Conservation (phyloP, 306 rosid species). For the Spatholobus suberectus region DNA sequence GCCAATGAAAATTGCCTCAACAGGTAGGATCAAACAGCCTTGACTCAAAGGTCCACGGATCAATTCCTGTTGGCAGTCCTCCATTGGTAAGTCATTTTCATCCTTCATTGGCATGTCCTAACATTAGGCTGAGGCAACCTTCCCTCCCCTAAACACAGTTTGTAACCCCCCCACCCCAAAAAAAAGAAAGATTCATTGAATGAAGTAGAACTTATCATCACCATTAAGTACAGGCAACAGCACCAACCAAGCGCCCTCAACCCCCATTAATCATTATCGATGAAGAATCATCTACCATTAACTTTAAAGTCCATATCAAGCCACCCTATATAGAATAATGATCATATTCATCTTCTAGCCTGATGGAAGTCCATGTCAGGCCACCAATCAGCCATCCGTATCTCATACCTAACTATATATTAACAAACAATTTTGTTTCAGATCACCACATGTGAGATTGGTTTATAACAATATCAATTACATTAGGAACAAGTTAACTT, state of each 20-base stretch:
- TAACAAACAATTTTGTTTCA: constrained; percentile 31
- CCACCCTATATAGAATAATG: background rate
- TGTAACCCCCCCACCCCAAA: background rate
- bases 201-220: constrained; percentile 7
- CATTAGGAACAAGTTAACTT: constrained; percentile 16
- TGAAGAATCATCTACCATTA: constrained; percentile 20
- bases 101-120: constrained; percentile 13
- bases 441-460: constrained; percentile 13
- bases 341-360: constrained; percentile 33
- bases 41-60: background rate
- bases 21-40: constrained; percentile 6
- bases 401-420: constrained; percentile 4
- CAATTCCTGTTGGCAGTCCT: background rate
- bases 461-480: constrained; percentile 11
- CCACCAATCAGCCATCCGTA: constrained; percentile 21
- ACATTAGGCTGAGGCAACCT: background rate
- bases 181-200: background rate
- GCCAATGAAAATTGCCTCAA: constrained; percentile 2
- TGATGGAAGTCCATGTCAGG: constrained; percentile 16
- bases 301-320: background rate
- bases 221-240: constrained; percentile 15
- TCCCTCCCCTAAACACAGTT: constrained; percentile 1
- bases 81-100: background rate
- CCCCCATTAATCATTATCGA: constrained; percentile 4
- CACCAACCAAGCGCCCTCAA: background rate